Conservation (phyloP, 2,329 filamentous ascomycete species). For the Cladosporium halotolerans region DNA sequence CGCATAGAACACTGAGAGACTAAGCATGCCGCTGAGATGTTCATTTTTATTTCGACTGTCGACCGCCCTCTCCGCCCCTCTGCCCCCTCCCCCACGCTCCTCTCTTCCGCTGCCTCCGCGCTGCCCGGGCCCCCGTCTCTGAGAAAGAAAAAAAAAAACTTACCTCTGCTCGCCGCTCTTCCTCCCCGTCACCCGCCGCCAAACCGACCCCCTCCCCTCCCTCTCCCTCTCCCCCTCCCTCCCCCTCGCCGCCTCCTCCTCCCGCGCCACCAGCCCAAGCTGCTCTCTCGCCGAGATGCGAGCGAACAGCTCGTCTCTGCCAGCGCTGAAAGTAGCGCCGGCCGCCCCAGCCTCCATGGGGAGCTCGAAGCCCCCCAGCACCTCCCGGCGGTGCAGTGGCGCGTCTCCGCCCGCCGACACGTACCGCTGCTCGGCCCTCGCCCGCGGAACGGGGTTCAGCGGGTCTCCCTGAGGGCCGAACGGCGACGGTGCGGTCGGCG, state of each 20-base stretch:
- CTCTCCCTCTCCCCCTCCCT: too few relatives aligned
- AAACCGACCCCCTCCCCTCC: too few relatives aligned
- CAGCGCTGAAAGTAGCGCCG: neutral
- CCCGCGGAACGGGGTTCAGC: slow-evolving; percentile 12
- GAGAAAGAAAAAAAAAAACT: too few relatives aligned
- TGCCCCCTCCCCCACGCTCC: too few relatives aligned
- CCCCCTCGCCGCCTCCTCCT: neutral
- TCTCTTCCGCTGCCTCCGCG: too few relatives aligned
- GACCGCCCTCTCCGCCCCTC: too few relatives aligned
- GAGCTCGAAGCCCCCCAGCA: slow-evolving; percentile 13
- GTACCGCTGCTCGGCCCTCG: slow-evolving; percentile 21
- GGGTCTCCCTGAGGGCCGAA: neutral
- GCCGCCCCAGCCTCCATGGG: neutral
- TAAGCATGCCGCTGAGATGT: too few relatives aligned
- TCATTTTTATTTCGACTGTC: too few relatives aligned
- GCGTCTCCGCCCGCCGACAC: slow-evolving; percentile 24
- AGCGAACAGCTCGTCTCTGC: slow-evolving; percentile 1
- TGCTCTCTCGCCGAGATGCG: neutral
- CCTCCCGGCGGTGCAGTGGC: slow-evolving; percentile 19
- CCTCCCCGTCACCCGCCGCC: too few relatives aligned
- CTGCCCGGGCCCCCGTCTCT: too few relatives aligned
- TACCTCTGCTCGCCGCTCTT: too few relatives aligned
- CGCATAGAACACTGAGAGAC: too few relatives aligned
- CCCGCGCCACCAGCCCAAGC: neutral
- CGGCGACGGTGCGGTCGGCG: neutral